These are phyloP conservation scores for Beverwykella pulmonaria DNA, from an alignment of 495 filamentous ascomycete genomes.

Conservation along the genomic window DNA sequence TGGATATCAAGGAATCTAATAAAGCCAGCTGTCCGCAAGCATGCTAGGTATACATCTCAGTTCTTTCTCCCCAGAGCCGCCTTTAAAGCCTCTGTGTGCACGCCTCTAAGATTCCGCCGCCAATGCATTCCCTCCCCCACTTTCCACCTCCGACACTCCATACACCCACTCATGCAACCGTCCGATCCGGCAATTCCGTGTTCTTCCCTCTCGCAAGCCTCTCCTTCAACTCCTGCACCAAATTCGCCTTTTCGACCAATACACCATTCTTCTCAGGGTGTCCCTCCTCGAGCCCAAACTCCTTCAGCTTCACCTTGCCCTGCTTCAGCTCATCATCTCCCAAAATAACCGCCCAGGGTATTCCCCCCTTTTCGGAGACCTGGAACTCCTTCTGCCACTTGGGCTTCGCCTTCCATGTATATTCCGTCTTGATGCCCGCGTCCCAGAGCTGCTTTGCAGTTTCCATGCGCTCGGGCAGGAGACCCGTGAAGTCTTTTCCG, in stretches of 20 bases:
- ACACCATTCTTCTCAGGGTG: conserved; percentile 88
- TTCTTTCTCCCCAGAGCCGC: background rate
- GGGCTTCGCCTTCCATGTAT: conserved; percentile 77
- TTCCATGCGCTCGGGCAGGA: conserved; percentile 78
- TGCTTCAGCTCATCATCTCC: conserved; percentile 77
- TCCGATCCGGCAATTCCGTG: conserved; percentile 17
- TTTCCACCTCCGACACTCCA: background rate
- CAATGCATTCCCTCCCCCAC: background rate
- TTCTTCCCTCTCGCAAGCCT: conserved; percentile 42
- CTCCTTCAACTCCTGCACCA: conserved; percentile 64
- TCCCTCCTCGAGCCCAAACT: conserved; percentile 74
- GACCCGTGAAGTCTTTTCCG: conserved; percentile 79
- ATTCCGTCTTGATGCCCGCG: conserved; percentile 81
- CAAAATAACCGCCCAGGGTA: conserved; percentile 76
- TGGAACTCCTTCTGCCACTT: conserved; percentile 80
- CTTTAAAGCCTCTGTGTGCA: too few species aligned
- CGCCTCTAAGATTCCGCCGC: background rate
- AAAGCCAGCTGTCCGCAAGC: background rate
- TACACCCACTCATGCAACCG: background rate
- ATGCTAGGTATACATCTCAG: background rate
- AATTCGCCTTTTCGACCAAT: conserved; percentile 61
- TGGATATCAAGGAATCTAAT: conserved; percentile 2
- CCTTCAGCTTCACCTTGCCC: conserved; percentile 81
- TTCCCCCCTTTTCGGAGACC: conserved; percentile 68
- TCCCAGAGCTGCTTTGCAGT: conserved; percentile 74